A percentile compares a stretch with the other conserved stretches of the same genome.
Conservation (phyloP, 164 flowering plant species). For the Nelumbo lutea region DNA sequence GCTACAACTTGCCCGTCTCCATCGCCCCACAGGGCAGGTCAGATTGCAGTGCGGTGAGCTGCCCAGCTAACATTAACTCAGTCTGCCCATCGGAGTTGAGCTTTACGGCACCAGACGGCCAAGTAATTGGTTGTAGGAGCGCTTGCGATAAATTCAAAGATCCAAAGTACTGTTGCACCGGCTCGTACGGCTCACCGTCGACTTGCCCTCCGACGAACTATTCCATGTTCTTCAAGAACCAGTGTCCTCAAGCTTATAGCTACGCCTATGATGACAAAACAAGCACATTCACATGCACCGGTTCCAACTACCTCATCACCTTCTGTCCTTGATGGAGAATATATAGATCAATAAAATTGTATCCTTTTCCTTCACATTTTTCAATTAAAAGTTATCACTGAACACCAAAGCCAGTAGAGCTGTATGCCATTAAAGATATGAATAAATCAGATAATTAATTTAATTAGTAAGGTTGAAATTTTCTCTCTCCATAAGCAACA, state of each 20-base stretch:
- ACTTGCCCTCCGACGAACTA: constrained; percentile 25
- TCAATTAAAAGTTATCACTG: too few species aligned
- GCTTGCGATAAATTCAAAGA: constrained; percentile 23
- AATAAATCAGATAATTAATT: too few species aligned
- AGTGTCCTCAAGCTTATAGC: constrained; percentile 34
- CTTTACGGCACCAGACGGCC: constrained; percentile 9
- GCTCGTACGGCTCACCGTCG: constrained; percentile 6
- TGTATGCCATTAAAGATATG: too few species aligned
- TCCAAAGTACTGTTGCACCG: constrained; percentile 28
- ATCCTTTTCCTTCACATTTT: too few species aligned
- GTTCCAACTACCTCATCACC: constrained; percentile 21
- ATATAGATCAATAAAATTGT: too few species aligned
- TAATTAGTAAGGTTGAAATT: too few species aligned
- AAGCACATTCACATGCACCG: constrained; percentile 27
- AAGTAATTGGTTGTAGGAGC: constrained; percentile 22
- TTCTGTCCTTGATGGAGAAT: constrained; percentile 22
- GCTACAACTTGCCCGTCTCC: constrained; percentile 25
- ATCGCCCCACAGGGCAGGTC: constrained; percentile 7
- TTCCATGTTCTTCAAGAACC: constrained; percentile 22
- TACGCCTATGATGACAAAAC: constrained; percentile 28
- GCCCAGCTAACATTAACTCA: constrained; percentile 15
- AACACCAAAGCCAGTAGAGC: too few species aligned
- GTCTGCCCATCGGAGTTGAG: constrained; percentile 22
- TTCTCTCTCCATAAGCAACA: too few species aligned
- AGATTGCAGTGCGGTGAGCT: constrained; percentile 10